Percentiles rank a stretch among this genome's conserved stretches.
These are phyloP conservation scores for Penicillium sp. DNA, from an alignment of 2,329 filamentous ascomycete species.

Conservation along the genomic window DNA sequence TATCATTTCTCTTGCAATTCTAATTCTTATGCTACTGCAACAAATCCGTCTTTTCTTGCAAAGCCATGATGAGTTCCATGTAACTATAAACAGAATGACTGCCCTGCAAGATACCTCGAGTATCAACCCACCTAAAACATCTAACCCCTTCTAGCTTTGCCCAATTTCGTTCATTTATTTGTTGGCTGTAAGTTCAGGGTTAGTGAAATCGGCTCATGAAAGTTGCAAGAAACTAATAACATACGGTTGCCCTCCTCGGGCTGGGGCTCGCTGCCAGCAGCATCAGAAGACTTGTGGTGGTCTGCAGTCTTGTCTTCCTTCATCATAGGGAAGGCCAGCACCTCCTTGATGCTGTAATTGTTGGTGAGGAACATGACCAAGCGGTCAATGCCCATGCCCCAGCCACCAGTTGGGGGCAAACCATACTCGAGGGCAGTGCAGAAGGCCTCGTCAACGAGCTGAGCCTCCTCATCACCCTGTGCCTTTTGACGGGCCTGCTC, in stretches of 20 bases:
- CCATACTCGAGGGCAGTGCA: slow-evolving; percentile 86
- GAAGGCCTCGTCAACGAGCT: slow-evolving; percentile 95
- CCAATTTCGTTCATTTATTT: slow-evolving; percentile 31
- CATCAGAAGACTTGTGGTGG: slow-evolving; percentile 58
- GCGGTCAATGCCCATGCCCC: slow-evolving; percentile 94
- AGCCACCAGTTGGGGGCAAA: slow-evolving; percentile 90
- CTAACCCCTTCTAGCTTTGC: background rate
- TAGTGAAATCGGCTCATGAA: slow-evolving; percentile 27
- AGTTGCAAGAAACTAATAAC: slow-evolving; percentile 31
- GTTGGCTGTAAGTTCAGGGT: slow-evolving; percentile 34
- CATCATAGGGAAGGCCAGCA: slow-evolving; percentile 96
- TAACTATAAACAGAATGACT: slow-evolving; percentile 18
- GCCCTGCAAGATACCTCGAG: slow-evolving; percentile 2
- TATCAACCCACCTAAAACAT: background rate
- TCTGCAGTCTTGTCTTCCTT: slow-evolving; percentile 71
- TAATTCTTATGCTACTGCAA: background rate
- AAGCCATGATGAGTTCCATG: slow-evolving; percentile 9
- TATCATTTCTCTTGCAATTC: background rate
- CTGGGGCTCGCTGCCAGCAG: slow-evolving; percentile 60
- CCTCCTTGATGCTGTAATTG: slow-evolving; percentile 95
- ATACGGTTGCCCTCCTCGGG: slow-evolving; percentile 63
- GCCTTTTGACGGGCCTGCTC: slow-evolving; percentile 96
- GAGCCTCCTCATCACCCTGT: slow-evolving; percentile 95
- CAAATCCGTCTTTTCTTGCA: background rate
- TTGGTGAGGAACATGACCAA: slow-evolving; percentile 95